phyloP scores from a whole-genome alignment of 768 basidiomycete species.

The Roridomyces roridus region DNA sequence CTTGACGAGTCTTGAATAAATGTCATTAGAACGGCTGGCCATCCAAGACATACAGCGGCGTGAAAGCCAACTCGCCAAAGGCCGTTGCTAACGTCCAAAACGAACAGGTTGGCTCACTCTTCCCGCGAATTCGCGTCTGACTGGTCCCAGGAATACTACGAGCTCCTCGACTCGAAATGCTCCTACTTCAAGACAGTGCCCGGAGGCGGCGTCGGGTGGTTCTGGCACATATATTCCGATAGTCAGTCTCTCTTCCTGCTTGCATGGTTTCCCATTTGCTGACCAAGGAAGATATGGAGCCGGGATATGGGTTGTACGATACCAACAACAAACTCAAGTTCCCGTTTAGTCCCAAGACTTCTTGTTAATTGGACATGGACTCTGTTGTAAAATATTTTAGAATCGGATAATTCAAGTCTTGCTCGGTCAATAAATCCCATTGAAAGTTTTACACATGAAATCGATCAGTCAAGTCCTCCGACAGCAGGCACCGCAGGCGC shows the following conservation, averaged over 20 bases:
- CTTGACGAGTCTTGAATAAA: not conserved
- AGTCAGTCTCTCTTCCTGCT: constrained; percentile 45
- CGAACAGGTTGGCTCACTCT: constrained; percentile 53
- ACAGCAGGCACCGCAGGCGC: constrained; percentile 45
- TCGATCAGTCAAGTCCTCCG: constrained; percentile 51
- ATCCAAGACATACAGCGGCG: constrained; percentile 60
- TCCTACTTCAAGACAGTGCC: constrained; percentile 61
- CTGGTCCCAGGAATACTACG: constrained; percentile 60
- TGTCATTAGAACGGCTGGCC: constrained; percentile 76
- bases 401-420: too few relatives aligned
- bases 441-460: too few relatives aligned
- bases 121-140: not conserved
- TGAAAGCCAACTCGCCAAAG: constrained; percentile 66
- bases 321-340: constrained; percentile 60
- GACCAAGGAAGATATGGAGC: constrained; percentile 35
- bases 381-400: too few relatives aligned
- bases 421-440: too few relatives aligned
- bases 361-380: too few relatives aligned
- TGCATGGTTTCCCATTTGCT: not conserved
- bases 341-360: constrained; percentile 65
- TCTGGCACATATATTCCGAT: constrained; percentile 81
- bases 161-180: constrained; percentile 69
- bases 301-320: constrained; percentile 75
- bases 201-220: constrained; percentile 79
- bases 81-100: constrained; percentile 67